Evolutionary conservation across 129 eudicot genomes (phyloP), one percentile per base, ranked within the genome.

Genomic region (Flaveria linearis): DNA sequence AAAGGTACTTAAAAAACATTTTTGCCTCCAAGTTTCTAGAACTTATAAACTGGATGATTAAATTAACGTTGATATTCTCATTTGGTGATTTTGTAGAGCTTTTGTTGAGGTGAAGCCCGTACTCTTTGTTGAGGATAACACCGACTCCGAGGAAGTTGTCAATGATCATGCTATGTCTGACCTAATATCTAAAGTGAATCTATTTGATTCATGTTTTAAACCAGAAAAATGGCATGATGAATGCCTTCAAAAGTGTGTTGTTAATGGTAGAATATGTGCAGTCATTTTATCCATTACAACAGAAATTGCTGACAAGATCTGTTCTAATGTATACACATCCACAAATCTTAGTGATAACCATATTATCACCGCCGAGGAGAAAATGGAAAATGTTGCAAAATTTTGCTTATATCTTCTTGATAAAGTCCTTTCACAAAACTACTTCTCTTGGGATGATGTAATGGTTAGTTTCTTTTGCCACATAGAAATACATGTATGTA

Each of bases 71-170:
- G 5, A 63, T 52, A 1, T 14, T 13, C 69, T 73, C 56, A 69
- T 76, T 70, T 47, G 69, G 30, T 69, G 53, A 74, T 73, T 46
- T 81, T 76, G 75, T 84, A 94, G 98, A 72, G 97, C 98, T 79
- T 78, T 84, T 51, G 91, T 94, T 52, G 98, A 94, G 81, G 93
- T 91, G 73, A 94, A 94, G 85, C 96, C 98, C 25, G 43, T 91
- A 47, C 91, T 94, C 57, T 86, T 80, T 79, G 86, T 71, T 62
- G 84, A 83, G 66, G 88, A 84, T 69, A 66, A 78, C 76, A 42
- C n/a, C 12, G 83, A 84, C 71, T 66, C 69, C 26, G 73, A 26
- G 58, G 93, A 84, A 71, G 71, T 68, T 50, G 70, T 12, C 14
- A 71, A 80, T 42, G 86, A 81, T 77, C 51, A 25, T 22, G 17